Evolutionary conservation across 139 green algal genomes (phyloP), one percentile per base, ranked within the genome.

Genomic region (Choricystis sp.): DNA sequence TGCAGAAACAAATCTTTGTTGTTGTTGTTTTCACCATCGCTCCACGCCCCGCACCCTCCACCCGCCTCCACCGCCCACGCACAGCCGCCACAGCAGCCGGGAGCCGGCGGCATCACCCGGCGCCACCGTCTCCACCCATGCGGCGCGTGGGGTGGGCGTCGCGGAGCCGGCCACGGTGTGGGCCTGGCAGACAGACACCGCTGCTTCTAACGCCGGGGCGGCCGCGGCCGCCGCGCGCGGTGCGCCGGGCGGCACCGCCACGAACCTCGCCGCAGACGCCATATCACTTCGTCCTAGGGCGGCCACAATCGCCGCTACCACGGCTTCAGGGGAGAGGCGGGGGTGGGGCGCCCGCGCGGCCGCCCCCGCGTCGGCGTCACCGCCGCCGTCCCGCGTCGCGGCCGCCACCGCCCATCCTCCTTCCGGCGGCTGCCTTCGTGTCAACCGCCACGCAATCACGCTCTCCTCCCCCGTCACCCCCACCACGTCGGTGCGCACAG

Each of bases 401-500:
- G 40, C 40, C 9, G 9, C 9, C 40, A 52, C 40, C 9, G 40
- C 40, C 40, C 9, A n/a, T 56, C 56, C 20, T 23, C 25, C 28
- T 57, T 67, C 62, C 56, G 22, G 23, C 27, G 48, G n/a, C 56
- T 30, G 9, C 27, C 0, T 20, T 21, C 5, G n/a, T 52, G 9
- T 16, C 55, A 82, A 59, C 9, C 27, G 28, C 76, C 76, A 82
- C 14, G 70, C 57, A 31, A 81, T 71, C 0, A 82, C 75, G 3
- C 58, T 49, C 40, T 79, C 73, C 59, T 82, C 76, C 3, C 76
- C 76, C 0, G 67, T 69, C 29, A 61, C 60, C 1, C 70, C 72
- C 30, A 77, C 79, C n/a, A 86, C 58, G 20, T 72, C 62, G 5
- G 78, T 64, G 20, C 76, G 72, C 59, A 78, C 63, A 25, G 65